Evolutionary conservation across 768 basidiomycete species (phyloP).

Genomic region (Termitomyces sp.): DNA sequence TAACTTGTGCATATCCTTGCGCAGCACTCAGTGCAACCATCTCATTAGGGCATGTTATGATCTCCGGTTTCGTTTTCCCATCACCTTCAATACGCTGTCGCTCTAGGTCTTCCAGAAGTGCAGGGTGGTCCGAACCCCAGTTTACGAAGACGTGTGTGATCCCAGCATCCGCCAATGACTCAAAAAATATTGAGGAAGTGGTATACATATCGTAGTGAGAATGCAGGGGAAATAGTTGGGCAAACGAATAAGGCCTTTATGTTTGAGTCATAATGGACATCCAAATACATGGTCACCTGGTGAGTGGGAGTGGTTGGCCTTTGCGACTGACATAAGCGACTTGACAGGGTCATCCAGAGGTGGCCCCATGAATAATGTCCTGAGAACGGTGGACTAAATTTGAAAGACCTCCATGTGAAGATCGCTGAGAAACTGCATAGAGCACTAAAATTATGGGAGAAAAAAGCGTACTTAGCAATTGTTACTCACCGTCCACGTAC

Average conservation of each 20-base stretch:
- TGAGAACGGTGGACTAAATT: background rate
- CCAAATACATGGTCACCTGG: constrained; percentile 4
- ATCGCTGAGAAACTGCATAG: background rate
- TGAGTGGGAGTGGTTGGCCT: background rate
- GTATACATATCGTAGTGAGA: constrained; percentile 37
- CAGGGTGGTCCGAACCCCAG: constrained; percentile 76
- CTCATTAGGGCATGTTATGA: constrained; percentile 70
- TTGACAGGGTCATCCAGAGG: background rate
- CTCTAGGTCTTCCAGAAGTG: constrained; percentile 62
- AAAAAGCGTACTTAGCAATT: too few relatives aligned
- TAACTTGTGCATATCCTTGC: constrained; percentile 64
- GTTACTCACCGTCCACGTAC: background rate
- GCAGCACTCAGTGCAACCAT: constrained; percentile 72
- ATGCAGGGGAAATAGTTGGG: background rate
- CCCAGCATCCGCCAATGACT: constrained; percentile 46
- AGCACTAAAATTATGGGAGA: background rate
- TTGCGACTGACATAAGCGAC: background rate
- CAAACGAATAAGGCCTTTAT: background rate
- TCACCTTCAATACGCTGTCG: constrained; percentile 38
- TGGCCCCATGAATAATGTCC: background rate
- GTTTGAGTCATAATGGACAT: background rate
- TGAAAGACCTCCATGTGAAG: background rate
- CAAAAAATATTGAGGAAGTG: constrained; percentile 56
- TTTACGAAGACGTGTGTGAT: constrained; percentile 70
- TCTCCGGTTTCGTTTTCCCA: constrained; percentile 34